A percentile compares a stretch with the other conserved stretches of the same genome.
phyloP scores from a whole-genome alignment of 495 filamentous ascomycete genomes.

The Lasiosphaeria ovina region DNA sequence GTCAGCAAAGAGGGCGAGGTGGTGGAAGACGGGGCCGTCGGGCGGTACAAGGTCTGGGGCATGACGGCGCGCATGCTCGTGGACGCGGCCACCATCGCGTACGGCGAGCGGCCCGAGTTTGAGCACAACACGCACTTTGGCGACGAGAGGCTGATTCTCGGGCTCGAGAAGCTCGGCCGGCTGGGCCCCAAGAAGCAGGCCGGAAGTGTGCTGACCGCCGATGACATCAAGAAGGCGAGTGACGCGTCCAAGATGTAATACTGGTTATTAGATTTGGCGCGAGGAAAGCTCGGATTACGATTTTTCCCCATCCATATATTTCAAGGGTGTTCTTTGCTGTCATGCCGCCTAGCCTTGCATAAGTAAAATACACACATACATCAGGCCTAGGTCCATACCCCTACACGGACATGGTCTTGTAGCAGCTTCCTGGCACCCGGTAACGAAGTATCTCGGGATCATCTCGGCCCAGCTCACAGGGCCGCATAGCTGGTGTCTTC shows the following conservation, averaged over 20 bases:
- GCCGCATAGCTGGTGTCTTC: too few relatives aligned
- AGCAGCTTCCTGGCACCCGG: too few relatives aligned
- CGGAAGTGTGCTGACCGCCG: constrained; percentile 55
- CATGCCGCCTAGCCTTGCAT: too few relatives aligned
- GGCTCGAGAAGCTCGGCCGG: constrained; percentile 58
- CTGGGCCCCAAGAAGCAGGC: constrained; percentile 55
- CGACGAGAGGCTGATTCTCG: constrained; percentile 72
- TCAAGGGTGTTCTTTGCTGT: too few relatives aligned
- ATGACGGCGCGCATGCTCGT: constrained; percentile 90
- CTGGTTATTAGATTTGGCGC: neutral
- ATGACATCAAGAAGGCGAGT: constrained; percentile 54
- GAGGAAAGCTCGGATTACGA: too few relatives aligned
- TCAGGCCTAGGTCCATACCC: too few relatives aligned
- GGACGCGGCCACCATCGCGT: constrained; percentile 81
- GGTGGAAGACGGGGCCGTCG: constrained; percentile 42
- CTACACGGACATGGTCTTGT: too few relatives aligned
- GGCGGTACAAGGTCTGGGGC: constrained; percentile 78
- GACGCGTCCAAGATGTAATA: constrained; percentile 44
- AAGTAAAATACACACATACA: too few relatives aligned
- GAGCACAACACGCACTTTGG: constrained; percentile 76
- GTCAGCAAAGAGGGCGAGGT: constrained; percentile 6
- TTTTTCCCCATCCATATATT: too few relatives aligned
- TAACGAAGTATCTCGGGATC: too few relatives aligned
- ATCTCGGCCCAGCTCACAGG: too few relatives aligned
- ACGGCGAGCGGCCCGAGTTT: constrained; percentile 77